Base-by-base conservation (phyloP, 1,139 yeast species). In the Eremothecium gossypii region DNA sequence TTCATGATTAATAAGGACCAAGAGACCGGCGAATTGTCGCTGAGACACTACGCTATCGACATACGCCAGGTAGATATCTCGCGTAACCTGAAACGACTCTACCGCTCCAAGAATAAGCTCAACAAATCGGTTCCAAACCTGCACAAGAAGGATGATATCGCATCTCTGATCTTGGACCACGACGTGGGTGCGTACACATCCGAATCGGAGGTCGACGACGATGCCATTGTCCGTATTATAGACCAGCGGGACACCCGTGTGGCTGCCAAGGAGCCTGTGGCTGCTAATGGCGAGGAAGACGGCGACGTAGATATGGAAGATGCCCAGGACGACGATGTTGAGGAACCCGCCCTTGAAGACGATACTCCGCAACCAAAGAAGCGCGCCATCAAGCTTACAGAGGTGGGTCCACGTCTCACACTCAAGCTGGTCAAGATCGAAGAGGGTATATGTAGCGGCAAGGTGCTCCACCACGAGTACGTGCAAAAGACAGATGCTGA, bases 161-260 rank as follows among this genome's bases (percentile, higher is more conserved):
- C 95, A 10, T 96, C 91, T 53, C 74, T 83, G 50, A 70, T 91
- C 42, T 72, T 87, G 46, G 96, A 89, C 58, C 82, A 82, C 55
- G 77, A 85, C 12, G 79, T 79, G 38, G 86, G 82, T 32, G 78
- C 76, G 7, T 77, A 82, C 58, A 85, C 96, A 2, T 80, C 93
- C 36, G 98, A 91, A 56, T 83, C 95, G 10, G 98, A 91, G 66
- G 79, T 87, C 34, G 98, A 91, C 57, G 96, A 86, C 48, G 79
- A 86, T 51, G 84, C 87, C n/a, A 73, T 84, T 45, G 95, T 87
- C 27, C 89, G 81, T 52, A 75, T 86, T 27, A 70, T 76, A 48
- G 74, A 72, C 27, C 69, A 67, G 30, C 59, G 60, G 40, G 59
- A 61, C 45, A 47, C 52, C 39, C 49, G 55, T 42, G 52, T 49